Evolutionary conservation across 1,139 yeast genomes (phyloP).

Genomic region (Groenewaldozyma auringiensis): DNA sequence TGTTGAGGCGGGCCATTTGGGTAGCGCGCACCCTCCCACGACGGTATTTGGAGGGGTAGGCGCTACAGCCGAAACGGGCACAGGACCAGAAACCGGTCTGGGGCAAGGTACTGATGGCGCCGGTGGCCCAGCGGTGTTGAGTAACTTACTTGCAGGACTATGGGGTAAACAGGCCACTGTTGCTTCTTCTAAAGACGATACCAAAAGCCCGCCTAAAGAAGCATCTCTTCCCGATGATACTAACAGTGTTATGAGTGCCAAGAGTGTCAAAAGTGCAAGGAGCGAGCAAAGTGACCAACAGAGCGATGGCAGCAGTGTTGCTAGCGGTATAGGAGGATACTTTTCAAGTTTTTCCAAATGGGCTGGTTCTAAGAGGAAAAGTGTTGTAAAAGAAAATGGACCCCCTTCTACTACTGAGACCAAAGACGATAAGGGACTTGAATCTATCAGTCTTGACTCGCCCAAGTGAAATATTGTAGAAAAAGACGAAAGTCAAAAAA

Average conservation of each 20-base stretch:
- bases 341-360: constrained; percentile 24
- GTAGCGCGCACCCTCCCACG: constrained; percentile 9
- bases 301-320: not conserved
- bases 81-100: not conserved
- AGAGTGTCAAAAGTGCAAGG: not conserved
- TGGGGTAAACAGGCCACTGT: constrained; percentile 19
- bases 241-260: not conserved
- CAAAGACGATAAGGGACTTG: not conserved
- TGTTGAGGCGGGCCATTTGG: constrained; percentile 69
- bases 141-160: constrained; percentile 24
- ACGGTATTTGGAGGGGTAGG: constrained; percentile 14
- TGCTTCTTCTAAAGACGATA: not conserved
- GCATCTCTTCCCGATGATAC: not conserved
- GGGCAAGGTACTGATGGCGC: constrained; percentile 9
- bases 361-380: constrained; percentile 22
- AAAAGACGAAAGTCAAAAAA: not conserved
- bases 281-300: not conserved
- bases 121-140: constrained; percentile 2
- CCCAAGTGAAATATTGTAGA: not conserved
- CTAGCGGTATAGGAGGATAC: constrained; percentile 12
- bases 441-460: not conserved
- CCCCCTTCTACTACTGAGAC: not conserved
- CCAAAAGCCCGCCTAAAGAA: not conserved
- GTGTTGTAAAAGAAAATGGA: constrained; percentile 10
- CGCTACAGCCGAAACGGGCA: no score